phyloP scores from a whole-genome alignment of 2,329 filamentous ascomycete species.

The Dothideomycetidae sp. region DNA sequence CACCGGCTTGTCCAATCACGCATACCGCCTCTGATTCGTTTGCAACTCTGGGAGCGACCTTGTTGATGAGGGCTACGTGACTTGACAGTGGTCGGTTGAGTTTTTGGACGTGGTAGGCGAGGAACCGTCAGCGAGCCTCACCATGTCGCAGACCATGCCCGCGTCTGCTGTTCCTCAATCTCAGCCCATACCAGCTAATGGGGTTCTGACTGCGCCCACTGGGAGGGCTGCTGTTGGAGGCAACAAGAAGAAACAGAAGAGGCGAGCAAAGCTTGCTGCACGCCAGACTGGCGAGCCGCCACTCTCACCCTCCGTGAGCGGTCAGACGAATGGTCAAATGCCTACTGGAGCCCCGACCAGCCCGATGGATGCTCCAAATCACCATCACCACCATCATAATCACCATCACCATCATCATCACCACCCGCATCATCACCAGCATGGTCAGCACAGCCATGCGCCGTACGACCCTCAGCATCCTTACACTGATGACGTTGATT shows the following conservation, averaged over 20 bases:
- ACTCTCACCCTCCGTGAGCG: neutral
- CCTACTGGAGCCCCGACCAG: slow-evolving; percentile 21
- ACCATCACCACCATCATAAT: neutral
- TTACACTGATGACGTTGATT: slow-evolving; percentile 31
- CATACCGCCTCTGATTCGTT: too few species aligned
- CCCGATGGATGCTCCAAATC: slow-evolving; percentile 10
- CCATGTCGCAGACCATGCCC: slow-evolving; percentile 17
- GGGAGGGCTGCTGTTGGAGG: slow-evolving; percentile 36
- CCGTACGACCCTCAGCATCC: slow-evolving; percentile 27
- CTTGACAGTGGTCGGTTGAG: too few species aligned
- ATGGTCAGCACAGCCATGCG: neutral
- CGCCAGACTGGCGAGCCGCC: slow-evolving; percentile 40
- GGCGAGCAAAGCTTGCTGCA: slow-evolving; percentile 68
- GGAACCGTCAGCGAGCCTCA: slow-evolving; percentile 9
- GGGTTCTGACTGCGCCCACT: slow-evolving; percentile 24
- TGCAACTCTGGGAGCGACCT: too few species aligned
- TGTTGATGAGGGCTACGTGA: too few species aligned
- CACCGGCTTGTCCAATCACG: too few species aligned
- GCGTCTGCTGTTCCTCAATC: slow-evolving; percentile 8
- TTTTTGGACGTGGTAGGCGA: slow-evolving; percentile 4
- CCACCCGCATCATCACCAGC: neutral
- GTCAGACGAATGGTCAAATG: slow-evolving; percentile 2
- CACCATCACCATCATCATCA: neutral
- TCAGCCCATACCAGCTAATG: slow-evolving; percentile 22
- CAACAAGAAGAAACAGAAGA: slow-evolving; percentile 92